phyloP scores from a whole-genome alignment of 163 green algal species.

The Chloroidium sp. region DNA sequence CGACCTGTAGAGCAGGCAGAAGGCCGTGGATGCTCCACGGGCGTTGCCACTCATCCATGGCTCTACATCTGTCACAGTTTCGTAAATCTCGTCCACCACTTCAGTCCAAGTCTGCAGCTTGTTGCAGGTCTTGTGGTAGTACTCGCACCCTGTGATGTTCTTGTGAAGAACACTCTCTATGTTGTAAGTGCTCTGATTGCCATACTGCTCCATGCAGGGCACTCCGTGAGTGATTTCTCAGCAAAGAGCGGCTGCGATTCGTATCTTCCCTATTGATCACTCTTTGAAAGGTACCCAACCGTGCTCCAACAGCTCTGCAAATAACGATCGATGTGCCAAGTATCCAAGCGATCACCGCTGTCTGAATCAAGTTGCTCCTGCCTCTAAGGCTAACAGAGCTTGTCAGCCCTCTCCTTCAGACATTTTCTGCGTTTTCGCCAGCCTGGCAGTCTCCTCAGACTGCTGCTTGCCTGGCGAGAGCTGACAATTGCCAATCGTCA shows the following conservation, averaged over 20 bases:
- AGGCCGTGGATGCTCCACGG: slow-evolving; percentile 79
- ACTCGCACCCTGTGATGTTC: slow-evolving; percentile 73
- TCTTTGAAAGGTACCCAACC: not conserved
- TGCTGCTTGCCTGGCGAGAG: no score
- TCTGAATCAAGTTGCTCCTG: not conserved
- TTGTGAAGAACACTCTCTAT: slow-evolving; percentile 72
- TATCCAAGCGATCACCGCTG: not conserved
- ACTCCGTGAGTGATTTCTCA: not conserved
- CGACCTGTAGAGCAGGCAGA: slow-evolving; percentile 77
- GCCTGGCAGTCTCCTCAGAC: no score
- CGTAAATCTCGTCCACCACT: slow-evolving; percentile 86
- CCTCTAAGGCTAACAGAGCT: no score
- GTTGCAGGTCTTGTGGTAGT: slow-evolving; percentile 59
- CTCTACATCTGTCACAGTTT: slow-evolving; percentile 82
- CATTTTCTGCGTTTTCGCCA: no score
- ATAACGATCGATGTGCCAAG: not conserved
- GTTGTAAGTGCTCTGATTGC: slow-evolving; percentile 71
- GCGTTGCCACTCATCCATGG: slow-evolving; percentile 96
- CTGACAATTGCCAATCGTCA: no score
- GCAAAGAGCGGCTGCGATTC: not conserved
- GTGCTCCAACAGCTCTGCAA: not conserved
- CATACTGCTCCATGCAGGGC: slow-evolving; percentile 59
- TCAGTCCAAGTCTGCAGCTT: slow-evolving; percentile 55
- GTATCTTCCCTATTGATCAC: not conserved
- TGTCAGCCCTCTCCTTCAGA: no score